Evolutionary conservation across 192 early-diverging fungal genomes (phyloP).

Genomic region (Umbelopsis sp.): DNA sequence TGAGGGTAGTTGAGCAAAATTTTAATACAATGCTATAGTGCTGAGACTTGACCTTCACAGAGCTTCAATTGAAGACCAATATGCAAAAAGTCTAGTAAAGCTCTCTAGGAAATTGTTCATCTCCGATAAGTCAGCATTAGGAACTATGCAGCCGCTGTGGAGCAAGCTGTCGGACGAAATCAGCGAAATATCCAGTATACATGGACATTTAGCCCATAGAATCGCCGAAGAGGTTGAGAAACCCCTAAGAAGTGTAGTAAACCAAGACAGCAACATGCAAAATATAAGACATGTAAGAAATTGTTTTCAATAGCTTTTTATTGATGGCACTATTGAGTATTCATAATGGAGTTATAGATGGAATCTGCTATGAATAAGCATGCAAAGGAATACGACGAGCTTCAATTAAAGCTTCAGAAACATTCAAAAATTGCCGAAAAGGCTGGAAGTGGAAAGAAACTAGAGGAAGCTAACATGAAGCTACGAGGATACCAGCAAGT

Average conservation of each 20-base stretch:
- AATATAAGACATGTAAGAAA: constrained; percentile 24
- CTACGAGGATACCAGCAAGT: constrained; percentile 2
- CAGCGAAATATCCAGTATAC: constrained; percentile 29
- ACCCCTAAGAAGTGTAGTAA: constrained; percentile 28
- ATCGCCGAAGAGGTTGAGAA: constrained; percentile 43
- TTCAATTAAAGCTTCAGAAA: constrained; percentile 29
- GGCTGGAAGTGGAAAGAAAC: constrained; percentile 19
- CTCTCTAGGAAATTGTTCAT: constrained; percentile 48
- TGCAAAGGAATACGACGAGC: constrained; percentile 38
- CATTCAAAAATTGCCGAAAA: constrained; percentile 24
- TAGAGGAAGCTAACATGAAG: constrained; percentile 17
- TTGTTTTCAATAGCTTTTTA: background rate
- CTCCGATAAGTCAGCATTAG: constrained; percentile 43
- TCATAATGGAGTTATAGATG: constrained; percentile 15
- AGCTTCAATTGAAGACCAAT: constrained; percentile 51
- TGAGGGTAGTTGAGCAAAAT: background rate
- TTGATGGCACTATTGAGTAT: no score
- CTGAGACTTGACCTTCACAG: constrained; percentile 19
- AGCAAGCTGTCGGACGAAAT: constrained; percentile 36
- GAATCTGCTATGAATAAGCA: constrained; percentile 27
- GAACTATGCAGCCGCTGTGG: constrained; percentile 32
- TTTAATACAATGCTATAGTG: background rate
- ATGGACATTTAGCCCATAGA: constrained; percentile 34
- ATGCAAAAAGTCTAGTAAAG: constrained; percentile 50
- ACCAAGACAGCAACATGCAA: constrained; percentile 16